Conservation (phyloP, 169 alveolate species). For the Plasmodium falciparum region DNA sequence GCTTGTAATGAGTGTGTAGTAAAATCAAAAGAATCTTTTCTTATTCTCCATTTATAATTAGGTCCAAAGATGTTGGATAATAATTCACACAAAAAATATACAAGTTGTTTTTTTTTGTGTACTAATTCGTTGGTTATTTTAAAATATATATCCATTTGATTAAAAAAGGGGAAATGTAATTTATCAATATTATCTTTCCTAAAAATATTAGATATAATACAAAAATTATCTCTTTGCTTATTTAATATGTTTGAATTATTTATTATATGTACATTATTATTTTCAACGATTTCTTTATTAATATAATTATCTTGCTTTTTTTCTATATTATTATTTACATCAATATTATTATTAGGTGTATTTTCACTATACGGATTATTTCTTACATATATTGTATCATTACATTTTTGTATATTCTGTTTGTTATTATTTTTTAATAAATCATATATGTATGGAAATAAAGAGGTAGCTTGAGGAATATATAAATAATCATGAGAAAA, state of each 20-base stretch:
- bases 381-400: background rate
- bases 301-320: background rate
- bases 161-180: constrained; percentile 68
- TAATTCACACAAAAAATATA: constrained; percentile 35
- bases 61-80: constrained; percentile 15
- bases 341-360: background rate
- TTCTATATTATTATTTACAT: background rate
- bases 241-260: background rate
- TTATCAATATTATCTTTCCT: constrained; percentile 72
- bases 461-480: constrained; percentile 74
- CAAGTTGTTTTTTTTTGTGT: constrained; percentile 24
- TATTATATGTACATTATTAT: background rate
- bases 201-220: constrained; percentile 49
- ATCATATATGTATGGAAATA: constrained; percentile 43
- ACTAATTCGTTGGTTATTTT: constrained; percentile 64
- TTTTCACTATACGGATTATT: background rate
- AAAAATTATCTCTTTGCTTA: constrained; percentile 7
- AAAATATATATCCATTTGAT: constrained; percentile 68
- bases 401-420: background rate
- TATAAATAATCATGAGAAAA: constrained; percentile 37
- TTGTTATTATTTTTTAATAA: background rate
- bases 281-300: background rate
- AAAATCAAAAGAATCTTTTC: constrained; percentile 65
- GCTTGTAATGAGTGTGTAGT: constrained; percentile 61
- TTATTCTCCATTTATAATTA: constrained; percentile 52